Conservation (phyloP, 257 asterid genomes). For the Solanum okadae region DNA sequence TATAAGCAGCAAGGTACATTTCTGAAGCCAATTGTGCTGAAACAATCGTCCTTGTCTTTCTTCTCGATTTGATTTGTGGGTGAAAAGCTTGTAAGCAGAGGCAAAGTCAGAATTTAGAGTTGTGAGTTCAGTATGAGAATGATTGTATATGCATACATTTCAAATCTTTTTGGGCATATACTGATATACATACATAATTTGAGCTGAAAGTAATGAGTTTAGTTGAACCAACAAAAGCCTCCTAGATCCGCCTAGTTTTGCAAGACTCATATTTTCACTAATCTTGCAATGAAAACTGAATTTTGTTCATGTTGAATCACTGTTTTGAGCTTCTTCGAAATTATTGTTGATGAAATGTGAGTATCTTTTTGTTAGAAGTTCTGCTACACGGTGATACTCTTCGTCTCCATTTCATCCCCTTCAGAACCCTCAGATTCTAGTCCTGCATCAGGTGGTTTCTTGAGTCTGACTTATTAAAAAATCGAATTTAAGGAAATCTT, state of each 20-base stretch:
- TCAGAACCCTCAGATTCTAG: background rate
- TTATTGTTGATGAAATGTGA: background rate
- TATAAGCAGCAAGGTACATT: constrained; percentile 61
- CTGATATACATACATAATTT: background rate
- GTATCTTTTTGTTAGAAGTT: background rate
- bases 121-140: background rate
- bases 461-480: background rate
- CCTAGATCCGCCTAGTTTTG: background rate
- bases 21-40: background rate
- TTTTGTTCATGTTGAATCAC: background rate
- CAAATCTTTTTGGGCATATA: background rate
- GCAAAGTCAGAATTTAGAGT: background rate
- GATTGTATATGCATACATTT: background rate
- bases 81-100: background rate
- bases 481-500: background rate
- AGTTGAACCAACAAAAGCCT: background rate
- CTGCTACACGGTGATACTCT: background rate
- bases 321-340: background rate
- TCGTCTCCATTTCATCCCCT: background rate
- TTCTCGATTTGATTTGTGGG: background rate
- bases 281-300: background rate
- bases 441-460: background rate
- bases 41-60: background rate
- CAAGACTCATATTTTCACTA: background rate
- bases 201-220: background rate